Percentiles rank a stretch among this genome's conserved stretches.
Conservation (phyloP, 2,329 filamentous ascomycete genomes). For the Aspergillus sp. region DNA sequence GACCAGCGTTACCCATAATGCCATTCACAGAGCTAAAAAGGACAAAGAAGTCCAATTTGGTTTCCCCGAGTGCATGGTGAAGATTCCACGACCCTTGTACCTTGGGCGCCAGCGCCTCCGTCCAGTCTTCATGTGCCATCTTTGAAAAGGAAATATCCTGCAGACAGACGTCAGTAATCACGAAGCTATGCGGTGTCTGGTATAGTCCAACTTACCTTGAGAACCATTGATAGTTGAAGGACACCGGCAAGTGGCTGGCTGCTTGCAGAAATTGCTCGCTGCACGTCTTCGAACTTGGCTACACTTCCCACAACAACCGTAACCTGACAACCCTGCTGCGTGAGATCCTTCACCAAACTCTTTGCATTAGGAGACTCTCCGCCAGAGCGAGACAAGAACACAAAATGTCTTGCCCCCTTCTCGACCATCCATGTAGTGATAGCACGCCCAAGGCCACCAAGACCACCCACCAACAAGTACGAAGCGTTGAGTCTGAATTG, state of each 20-base stretch:
- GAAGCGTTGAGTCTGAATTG: constrained; percentile 1
- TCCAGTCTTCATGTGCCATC: constrained; percentile 31
- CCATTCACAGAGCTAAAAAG: constrained; percentile 32
- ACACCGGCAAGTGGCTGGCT: too few relatives aligned
- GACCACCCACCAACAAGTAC: constrained; percentile 36
- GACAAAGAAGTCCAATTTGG: constrained; percentile 41
- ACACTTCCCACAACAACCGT: too few relatives aligned
- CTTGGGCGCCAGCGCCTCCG: constrained; percentile 26
- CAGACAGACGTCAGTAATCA: too few relatives aligned
- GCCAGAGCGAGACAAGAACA: constrained; percentile 31
- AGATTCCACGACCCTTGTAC: constrained; percentile 24
- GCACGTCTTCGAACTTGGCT: too few relatives aligned
- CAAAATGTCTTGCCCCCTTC: constrained; percentile 28
- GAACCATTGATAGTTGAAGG: too few relatives aligned
- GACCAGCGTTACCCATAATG: constrained; percentile 21
- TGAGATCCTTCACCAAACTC: too few relatives aligned
- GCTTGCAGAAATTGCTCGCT: too few relatives aligned
- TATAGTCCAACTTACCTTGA: too few relatives aligned
- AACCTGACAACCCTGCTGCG: too few relatives aligned
- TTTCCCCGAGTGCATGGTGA: constrained; percentile 8
- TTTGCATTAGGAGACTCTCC: constrained; percentile 2
- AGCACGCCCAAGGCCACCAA: constrained; percentile 34
- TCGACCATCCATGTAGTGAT: constrained; percentile 30
- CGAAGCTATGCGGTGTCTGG: too few relatives aligned
- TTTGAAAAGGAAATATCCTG: constrained; percentile 6